These are phyloP conservation scores for Solanum raphanifolium DNA, from an alignment of 257 asterid genomes.

Conservation along the genomic window DNA sequence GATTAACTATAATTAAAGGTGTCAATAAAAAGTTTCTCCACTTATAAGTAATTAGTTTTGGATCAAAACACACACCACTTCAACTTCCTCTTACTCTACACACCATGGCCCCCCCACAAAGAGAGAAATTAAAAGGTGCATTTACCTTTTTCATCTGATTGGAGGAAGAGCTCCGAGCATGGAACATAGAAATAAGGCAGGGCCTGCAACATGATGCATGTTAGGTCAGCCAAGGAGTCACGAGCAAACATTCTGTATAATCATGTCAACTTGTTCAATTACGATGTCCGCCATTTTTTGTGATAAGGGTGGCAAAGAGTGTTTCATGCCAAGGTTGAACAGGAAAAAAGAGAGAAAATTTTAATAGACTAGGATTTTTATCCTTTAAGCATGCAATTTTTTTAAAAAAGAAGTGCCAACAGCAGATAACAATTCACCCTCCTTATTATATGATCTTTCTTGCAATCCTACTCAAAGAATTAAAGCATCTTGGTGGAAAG, in stretches of 20 bases:
- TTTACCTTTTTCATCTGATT: slow-evolving; percentile 53
- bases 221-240: not conserved
- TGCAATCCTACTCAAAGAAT: not conserved
- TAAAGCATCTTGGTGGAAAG: not conserved
- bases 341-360: not conserved
- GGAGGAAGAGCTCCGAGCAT: slow-evolving; percentile 44
- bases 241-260: not conserved
- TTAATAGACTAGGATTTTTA: not conserved
- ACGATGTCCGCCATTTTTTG: not conserved
- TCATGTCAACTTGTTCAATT: not conserved
- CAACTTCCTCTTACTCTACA: not conserved
- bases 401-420: not conserved
- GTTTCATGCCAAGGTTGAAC: not conserved
- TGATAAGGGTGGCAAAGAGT: not conserved
- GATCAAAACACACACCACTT: not conserved
- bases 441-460: not conserved
- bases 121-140: not conserved
- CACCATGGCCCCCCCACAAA: not conserved
- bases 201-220: slow-evolving; percentile 38
- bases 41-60: not conserved
- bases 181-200: slow-evolving; percentile 81
- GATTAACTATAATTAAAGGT: not conserved
- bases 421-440: not conserved
- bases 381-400: not conserved
- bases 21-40: not conserved